Percentiles rank a stretch among this genome's conserved stretches.
phyloP scores from a whole-genome alignment of 768 basidiomycete species.

The Neoboletus magnificus region DNA sequence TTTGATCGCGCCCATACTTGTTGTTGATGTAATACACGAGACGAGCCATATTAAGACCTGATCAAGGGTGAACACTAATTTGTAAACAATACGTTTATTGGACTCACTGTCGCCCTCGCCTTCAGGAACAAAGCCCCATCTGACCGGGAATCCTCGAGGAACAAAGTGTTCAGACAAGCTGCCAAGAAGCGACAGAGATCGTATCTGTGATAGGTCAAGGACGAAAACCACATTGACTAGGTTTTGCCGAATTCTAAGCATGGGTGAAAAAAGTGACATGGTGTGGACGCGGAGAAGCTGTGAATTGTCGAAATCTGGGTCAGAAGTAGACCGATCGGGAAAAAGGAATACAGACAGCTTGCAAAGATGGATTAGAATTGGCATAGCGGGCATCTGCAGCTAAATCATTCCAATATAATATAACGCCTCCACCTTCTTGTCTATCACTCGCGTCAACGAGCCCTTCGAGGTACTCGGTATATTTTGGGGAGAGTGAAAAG shows the following conservation, averaged over 20 bases:
- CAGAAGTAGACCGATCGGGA: background rate
- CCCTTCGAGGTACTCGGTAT: conserved; percentile 46
- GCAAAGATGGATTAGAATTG: conserved; percentile 49
- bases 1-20: conserved; percentile 58
- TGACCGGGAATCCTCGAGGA: conserved; percentile 65
- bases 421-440: conserved; percentile 66
- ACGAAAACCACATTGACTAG: conserved; percentile 80
- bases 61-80: background rate
- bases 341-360: conserved; percentile 38
- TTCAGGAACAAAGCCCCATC: conserved; percentile 84
- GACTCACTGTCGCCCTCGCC: conserved; percentile 39
- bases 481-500: conserved; percentile 66
- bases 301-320: background rate
- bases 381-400: conserved; percentile 73
- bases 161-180: conserved; percentile 69
- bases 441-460: conserved; percentile 92
- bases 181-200: conserved; percentile 59
- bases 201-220: conserved; percentile 70
- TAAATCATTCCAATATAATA: conserved; percentile 90
- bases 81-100: background rate
- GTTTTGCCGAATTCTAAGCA: conserved; percentile 75
- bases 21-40: conserved; percentile 66
- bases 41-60: conserved; percentile 68
- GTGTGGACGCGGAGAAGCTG: conserved; percentile 27
- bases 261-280: conserved; percentile 66